phyloP scores from a whole-genome alignment of 257 asterid genomes.

The Osmanthus fragrans region DNA sequence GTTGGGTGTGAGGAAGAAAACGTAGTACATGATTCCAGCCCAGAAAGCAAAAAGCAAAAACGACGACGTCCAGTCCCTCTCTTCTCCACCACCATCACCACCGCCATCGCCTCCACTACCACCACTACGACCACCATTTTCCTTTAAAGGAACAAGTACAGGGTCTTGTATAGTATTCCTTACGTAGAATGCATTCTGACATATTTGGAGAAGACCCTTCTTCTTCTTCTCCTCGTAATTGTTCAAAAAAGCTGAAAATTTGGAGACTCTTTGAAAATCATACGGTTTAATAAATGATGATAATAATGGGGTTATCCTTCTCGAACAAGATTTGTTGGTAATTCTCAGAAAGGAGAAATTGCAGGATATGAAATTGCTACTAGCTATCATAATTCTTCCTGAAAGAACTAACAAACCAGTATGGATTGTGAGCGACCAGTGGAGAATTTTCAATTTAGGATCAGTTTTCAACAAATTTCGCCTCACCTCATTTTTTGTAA shows the following conservation, averaged over 20 bases:
- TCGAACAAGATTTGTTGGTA: constrained; percentile 20
- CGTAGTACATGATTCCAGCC: constrained; percentile 82
- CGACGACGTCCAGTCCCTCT: constrained; percentile 90
- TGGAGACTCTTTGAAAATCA: constrained; percentile 12
- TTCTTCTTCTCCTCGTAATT: constrained; percentile 2
- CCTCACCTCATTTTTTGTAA: background rate
- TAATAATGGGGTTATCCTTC: constrained; percentile 18
- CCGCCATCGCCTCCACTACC: constrained; percentile 23
- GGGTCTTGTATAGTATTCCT: constrained; percentile 52
- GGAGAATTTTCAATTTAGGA: background rate
- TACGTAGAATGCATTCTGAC: constrained; percentile 46
- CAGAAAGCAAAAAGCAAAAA: constrained; percentile 70
- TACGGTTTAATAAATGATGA: background rate
- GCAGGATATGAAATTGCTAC: constrained; percentile 48
- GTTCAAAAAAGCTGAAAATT: constrained; percentile 18
- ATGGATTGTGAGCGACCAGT: background rate
- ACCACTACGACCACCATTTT: constrained; percentile 31
- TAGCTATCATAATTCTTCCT: constrained; percentile 50
- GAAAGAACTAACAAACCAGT: background rate
- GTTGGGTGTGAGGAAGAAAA: constrained; percentile 71
- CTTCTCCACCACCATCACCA: constrained; percentile 48
- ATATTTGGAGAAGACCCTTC: constrained; percentile 31
- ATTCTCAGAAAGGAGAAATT: constrained; percentile 43
- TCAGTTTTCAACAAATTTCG: background rate
- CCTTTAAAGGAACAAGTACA: constrained; percentile 25